A percentile compares a stretch with the other conserved stretches of the same genome.
Evolutionary conservation across 2,329 filamentous ascomycete species (phyloP).

Genomic region (Oidium heveae): DNA sequence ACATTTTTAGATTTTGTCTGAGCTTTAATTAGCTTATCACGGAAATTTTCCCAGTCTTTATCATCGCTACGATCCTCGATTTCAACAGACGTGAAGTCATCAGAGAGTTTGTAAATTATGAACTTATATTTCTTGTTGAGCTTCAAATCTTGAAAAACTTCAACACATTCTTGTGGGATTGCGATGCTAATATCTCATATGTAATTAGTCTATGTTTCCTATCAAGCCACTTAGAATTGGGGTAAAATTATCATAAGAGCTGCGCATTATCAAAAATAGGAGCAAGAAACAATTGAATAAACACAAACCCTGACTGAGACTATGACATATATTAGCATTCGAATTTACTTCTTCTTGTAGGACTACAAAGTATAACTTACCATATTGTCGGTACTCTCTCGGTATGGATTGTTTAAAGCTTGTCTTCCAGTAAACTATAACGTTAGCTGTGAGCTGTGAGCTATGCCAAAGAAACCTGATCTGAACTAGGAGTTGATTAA

Average conservation of each 20-base stretch:
- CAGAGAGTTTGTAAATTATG: constrained; percentile 71
- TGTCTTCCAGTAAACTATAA: too few relatives aligned
- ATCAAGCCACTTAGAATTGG: neutral
- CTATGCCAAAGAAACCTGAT: too few relatives aligned
- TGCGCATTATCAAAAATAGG: neutral
- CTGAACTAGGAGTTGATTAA: too few relatives aligned
- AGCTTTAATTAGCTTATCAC: constrained; percentile 48
- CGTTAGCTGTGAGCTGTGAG: too few relatives aligned
- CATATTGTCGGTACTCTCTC: constrained; percentile 4
- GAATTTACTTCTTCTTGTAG: neutral
- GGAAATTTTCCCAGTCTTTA: constrained; percentile 46
- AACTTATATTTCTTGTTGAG: constrained; percentile 60
- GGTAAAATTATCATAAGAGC: neutral
- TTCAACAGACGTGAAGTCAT: constrained; percentile 60
- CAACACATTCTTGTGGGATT: constrained; percentile 46
- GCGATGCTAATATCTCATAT: constrained; percentile 28
- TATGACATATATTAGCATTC: constrained; percentile 11
- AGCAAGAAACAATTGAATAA: constrained; percentile 3
- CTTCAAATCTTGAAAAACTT: constrained; percentile 57
- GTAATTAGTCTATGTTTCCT: constrained; percentile 3
- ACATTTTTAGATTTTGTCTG: constrained; percentile 47
- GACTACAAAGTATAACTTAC: constrained; percentile 1
- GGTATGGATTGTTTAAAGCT: too few relatives aligned
- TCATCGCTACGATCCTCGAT: constrained; percentile 47
- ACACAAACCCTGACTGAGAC: constrained; percentile 45